A percentile compares a stretch with the other conserved stretches of the same genome.
Conservation (phyloP, 257 asterid genomes). For the Capsicum chinense region DNA sequence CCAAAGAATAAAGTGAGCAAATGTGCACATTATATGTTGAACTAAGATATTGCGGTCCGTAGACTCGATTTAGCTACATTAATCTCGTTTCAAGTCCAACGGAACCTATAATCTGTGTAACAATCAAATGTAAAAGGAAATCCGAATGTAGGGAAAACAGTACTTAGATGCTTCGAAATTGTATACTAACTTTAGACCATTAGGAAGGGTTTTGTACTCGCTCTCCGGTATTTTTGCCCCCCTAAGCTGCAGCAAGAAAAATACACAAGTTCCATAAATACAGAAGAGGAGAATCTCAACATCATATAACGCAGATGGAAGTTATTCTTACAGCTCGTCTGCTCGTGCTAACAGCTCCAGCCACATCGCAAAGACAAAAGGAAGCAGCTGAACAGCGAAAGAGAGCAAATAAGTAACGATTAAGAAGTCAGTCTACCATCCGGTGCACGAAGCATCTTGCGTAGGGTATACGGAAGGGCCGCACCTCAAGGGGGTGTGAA, state of each 20-base stretch:
- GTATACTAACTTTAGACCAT: constrained; percentile 86
- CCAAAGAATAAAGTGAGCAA: constrained; percentile 24
- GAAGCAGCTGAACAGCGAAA: constrained; percentile 64
- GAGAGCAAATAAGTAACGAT: constrained; percentile 32
- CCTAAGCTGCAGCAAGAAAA: constrained; percentile 71
- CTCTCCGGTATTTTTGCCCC: constrained; percentile 93
- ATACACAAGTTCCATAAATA: constrained; percentile 16
- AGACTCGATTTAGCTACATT: neutral
- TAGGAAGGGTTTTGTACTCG: constrained; percentile 76
- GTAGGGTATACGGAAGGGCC: neutral
- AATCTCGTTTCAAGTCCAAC: neutral
- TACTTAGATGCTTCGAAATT: neutral
- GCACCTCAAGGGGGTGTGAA: neutral
- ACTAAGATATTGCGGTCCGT: neutral
- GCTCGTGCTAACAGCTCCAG: constrained; percentile 87
- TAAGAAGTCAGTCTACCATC: neutral
- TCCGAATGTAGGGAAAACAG: neutral
- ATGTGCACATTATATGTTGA: constrained; percentile 12
- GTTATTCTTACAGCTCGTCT: constrained; percentile 85
- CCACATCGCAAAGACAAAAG: constrained; percentile 60
- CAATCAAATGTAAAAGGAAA: constrained; percentile 1
- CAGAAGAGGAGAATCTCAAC: constrained; percentile 9
- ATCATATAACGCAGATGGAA: neutral
- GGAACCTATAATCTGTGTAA: neutral
- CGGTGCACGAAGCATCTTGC: no score